Base-by-base conservation (phyloP, 208 protist genomes). In the Wallacemonas sp. region DNA sequence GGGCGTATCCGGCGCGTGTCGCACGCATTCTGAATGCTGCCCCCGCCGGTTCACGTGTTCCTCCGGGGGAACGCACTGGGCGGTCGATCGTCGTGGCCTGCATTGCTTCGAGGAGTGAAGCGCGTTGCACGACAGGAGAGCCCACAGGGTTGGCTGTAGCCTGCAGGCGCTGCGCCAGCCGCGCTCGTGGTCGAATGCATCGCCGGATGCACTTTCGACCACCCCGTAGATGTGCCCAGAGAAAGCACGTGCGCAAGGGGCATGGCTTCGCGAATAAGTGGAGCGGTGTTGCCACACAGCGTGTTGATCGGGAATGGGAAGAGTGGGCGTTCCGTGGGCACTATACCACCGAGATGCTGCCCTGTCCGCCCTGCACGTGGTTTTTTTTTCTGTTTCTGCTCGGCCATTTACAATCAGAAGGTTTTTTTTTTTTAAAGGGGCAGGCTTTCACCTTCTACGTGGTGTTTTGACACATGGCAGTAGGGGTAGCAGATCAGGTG, bases 1-100 rank as follows among this genome's bases (percentile, higher is more conserved):
- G 38, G 38, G 38, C 38, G 11, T 42, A 42, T 42, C 38, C 38
- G 15, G 15, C 11, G 15, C 11, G 38, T 15, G 38, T 15, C 11
- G 38, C n/a, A n/a, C 38, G 38, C 15, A n/a, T 15, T 42, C 8
- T 30, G 19, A 38, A 30, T 33, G 21, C 55, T 59, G 15, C 14
- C 26, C 17, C 17, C 36, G 9, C 60, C 60, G 26, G 15, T 59
- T 66, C 36, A 19, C n/a, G 19, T 66, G 17, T 66, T 66, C 60
- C 60, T 65, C 38, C 39, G n/a, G 19, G 14, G 19, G n/a, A 46
- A 70, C 21, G 30, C 46, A 66, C 65, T 41, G 62, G 38, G 26
- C 14, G 31, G 51, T 75, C 22, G 14, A n/a, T 15, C 38, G 38
- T 42, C 38, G 38, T 42, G 38, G 38, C 38, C 38, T 42, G 38